A percentile compares a stretch with the other conserved stretches of the same genome.
phyloP scores from a whole-genome alignment of 495 filamentous ascomycete genomes.

The Aeminium ludgeri region DNA sequence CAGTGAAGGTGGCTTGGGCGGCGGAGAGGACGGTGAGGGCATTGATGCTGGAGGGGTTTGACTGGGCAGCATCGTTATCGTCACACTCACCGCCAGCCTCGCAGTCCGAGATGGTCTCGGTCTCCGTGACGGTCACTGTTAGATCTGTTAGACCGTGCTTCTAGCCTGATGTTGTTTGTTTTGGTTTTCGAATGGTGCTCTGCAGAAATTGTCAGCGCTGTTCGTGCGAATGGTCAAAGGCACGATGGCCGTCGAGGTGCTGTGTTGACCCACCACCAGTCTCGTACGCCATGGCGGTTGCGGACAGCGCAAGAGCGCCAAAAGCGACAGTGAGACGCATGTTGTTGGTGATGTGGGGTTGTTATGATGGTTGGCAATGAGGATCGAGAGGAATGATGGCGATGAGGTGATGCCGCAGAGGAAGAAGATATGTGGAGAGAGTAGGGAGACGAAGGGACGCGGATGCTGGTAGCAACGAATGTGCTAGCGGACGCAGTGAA shows the following conservation, averaged over 20 bases:
- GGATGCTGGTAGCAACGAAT: neutral
- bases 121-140: neutral
- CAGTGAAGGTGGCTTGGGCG: neutral
- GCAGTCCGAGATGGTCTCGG: neutral
- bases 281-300: neutral
- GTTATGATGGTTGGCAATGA: neutral
- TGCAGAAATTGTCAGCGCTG: neutral
- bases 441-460: neutral
- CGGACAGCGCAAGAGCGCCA: neutral
- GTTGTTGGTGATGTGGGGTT: neutral
- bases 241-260: neutral
- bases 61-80: conserved; percentile 1
- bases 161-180: neutral
- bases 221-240: neutral
- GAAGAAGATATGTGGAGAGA: conserved; percentile 2
- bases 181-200: neutral
- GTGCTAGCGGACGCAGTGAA: neutral
- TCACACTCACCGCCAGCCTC: neutral
- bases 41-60: conserved; percentile 4
- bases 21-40: conserved; percentile 1
- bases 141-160: neutral
- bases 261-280: conserved; percentile 1
- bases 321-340: neutral
- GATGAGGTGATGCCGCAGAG: neutral
- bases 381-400: neutral